phyloP scores from a whole-genome alignment of 2,329 filamentous ascomycete genomes.

The Phaeomoniella chlamydospora region DNA sequence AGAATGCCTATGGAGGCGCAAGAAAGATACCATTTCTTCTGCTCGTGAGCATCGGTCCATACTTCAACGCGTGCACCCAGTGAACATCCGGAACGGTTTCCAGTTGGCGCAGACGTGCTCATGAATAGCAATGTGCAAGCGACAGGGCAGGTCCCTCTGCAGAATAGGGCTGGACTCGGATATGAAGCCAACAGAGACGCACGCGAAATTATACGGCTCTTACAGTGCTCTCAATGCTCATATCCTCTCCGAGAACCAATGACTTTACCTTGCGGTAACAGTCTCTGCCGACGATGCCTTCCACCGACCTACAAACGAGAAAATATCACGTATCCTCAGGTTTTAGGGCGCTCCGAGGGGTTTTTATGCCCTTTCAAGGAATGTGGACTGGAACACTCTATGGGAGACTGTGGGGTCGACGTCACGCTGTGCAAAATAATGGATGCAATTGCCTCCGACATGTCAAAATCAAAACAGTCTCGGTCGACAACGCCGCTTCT shows the following conservation, averaged over 20 bases:
- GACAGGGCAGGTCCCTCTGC: constrained; percentile 5
- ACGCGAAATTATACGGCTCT: constrained; percentile 52
- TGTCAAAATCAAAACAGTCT: constrained; percentile 25
- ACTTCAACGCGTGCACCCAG: not conserved
- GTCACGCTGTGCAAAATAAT: constrained; percentile 63
- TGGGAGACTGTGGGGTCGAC: constrained; percentile 63
- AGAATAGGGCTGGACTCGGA: constrained; percentile 16
- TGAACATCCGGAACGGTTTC: not conserved
- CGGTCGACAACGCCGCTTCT: constrained; percentile 19
- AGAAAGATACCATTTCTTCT: not conserved
- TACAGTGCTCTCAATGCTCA: constrained; percentile 67
- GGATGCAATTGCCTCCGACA: constrained; percentile 40
- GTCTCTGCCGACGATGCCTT: constrained; percentile 61
- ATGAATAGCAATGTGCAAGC: constrained; percentile 11
- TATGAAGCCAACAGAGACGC: constrained; percentile 40
- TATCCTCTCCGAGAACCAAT: constrained; percentile 52
- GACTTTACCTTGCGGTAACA: constrained; percentile 68
- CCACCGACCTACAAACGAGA: constrained; percentile 49
- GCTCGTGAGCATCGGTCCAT: not conserved
- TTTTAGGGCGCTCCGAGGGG: constrained; percentile 49
- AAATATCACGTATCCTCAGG: constrained; percentile 65
- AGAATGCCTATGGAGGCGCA: not conserved
- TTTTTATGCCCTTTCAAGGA: constrained; percentile 58
- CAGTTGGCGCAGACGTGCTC: constrained; percentile 4
- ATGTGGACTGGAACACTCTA: constrained; percentile 58